Percentiles rank a stretch among this genome's conserved stretches.
phyloP scores from a whole-genome alignment of 768 basidiomycete species.

The Trametes meyenii region DNA sequence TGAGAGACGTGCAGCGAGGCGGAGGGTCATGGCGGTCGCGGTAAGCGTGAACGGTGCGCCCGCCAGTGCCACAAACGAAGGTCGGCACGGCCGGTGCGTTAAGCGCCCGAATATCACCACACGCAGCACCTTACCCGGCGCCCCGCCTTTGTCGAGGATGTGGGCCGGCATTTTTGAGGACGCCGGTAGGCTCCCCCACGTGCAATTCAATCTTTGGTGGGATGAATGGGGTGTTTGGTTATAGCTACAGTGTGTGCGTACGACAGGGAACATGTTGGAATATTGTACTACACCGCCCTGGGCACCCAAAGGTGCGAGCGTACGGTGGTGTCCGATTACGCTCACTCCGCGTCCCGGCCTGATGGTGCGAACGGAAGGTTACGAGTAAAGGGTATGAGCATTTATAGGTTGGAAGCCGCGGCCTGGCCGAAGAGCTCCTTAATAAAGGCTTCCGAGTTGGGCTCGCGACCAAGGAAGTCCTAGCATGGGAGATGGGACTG shows the following conservation, averaged over 20 bases:
- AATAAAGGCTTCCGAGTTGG: slow-evolving; percentile 76
- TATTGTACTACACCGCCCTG: no score
- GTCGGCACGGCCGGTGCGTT: background rate
- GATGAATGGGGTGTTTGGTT: no score
- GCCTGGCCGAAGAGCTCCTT: slow-evolving; percentile 58
- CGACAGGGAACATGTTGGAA: no score
- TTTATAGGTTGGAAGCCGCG: background rate
- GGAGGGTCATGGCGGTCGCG: slow-evolving; percentile 22
- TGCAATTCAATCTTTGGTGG: no score
- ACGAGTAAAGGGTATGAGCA: no score
- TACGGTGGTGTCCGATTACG: no score
- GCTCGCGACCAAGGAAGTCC: slow-evolving; percentile 79
- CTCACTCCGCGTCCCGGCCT: no score
- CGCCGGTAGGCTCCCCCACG: no score
- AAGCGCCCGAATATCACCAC: background rate
- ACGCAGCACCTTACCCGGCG: background rate
- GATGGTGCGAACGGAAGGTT: no score
- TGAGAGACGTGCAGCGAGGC: slow-evolving; percentile 22
- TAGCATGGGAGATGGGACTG: slow-evolving; percentile 33
- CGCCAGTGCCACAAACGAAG: slow-evolving; percentile 20
- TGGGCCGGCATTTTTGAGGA: background rate
- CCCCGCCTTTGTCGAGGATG: background rate
- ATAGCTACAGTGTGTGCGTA: no score
- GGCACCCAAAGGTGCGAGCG: no score
- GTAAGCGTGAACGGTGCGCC: background rate